phyloP scores from a whole-genome alignment of 1,284 basidiomycete species.

The Ceratobasidium sp. region DNA sequence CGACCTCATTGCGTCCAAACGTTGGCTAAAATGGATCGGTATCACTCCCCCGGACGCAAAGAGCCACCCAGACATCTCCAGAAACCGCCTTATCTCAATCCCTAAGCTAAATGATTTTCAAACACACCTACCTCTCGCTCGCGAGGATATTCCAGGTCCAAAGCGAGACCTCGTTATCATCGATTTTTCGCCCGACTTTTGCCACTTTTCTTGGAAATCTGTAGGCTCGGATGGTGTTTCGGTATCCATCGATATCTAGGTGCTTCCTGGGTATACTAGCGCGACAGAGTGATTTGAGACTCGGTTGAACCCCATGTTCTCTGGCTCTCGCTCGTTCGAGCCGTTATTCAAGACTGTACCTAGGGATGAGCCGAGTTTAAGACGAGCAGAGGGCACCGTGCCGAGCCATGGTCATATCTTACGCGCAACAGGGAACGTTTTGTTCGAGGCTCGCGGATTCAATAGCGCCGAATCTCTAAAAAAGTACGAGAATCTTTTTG shows the following conservation, averaged over 20 bases:
- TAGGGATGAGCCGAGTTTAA: background rate
- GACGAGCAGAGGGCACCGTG: background rate
- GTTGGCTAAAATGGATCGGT: background rate
- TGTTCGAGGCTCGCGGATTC: background rate
- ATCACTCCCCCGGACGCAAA: background rate
- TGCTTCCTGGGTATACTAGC: background rate
- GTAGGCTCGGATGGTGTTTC: too few species aligned
- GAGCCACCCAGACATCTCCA: background rate
- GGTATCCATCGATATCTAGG: background rate
- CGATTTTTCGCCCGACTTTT: background rate
- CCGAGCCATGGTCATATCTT: background rate
- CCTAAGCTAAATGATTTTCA: background rate
- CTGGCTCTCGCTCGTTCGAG: background rate
- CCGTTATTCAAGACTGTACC: background rate
- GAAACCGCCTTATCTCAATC: background rate
- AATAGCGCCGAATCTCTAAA: background rate
- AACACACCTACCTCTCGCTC: background rate
- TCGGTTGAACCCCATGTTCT: background rate
- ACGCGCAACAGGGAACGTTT: background rate
- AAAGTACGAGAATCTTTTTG: background rate
- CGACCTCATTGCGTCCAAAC: background rate
- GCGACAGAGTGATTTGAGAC: background rate
- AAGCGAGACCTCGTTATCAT: background rate
- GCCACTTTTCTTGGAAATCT: conserved; percentile 1
- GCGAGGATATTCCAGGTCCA: background rate